Conservation (phyloP, 2,329 filamentous ascomycete species). For the Fusarium citri region DNA sequence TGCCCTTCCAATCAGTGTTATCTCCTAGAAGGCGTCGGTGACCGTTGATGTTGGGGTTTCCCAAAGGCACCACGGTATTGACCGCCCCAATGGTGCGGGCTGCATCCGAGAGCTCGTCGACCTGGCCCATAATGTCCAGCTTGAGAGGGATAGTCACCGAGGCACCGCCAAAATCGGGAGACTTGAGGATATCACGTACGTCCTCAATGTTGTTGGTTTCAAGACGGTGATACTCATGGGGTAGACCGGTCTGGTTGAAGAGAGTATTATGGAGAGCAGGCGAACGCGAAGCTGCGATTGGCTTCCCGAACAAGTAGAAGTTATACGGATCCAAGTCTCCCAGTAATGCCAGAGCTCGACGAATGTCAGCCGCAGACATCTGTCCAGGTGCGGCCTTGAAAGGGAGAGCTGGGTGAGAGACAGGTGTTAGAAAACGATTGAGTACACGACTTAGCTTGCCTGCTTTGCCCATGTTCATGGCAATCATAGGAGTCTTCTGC, state of each 20-base stretch:
- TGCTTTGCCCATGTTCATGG: slow-evolving; percentile 91
- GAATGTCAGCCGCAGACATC: slow-evolving; percentile 89
- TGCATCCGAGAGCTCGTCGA: slow-evolving; percentile 84
- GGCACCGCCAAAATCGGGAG: slow-evolving; percentile 85
- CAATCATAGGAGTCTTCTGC: slow-evolving; percentile 87
- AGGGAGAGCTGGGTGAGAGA: slow-evolving; percentile 88
- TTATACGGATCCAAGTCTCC: slow-evolving; percentile 80
- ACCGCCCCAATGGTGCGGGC: slow-evolving; percentile 89
- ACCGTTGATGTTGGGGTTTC: slow-evolving; percentile 51
- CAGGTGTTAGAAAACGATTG: slow-evolving; percentile 94
- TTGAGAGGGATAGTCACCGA: slow-evolving; percentile 98
- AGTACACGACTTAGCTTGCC: slow-evolving; percentile 92
- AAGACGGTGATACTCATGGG: slow-evolving; percentile 80
- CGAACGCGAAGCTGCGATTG: slow-evolving; percentile 84
- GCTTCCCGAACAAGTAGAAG: slow-evolving; percentile 90
- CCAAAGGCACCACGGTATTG: slow-evolving; percentile 85
- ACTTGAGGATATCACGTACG: slow-evolving; percentile 73
- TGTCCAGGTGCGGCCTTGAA: slow-evolving; percentile 96
- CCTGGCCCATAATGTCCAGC: slow-evolving; percentile 81
- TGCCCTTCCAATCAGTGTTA: slow-evolving; percentile 97
- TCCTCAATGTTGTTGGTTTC: slow-evolving; percentile 77
- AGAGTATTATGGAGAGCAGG: slow-evolving; percentile 91
- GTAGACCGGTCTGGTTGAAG: slow-evolving; percentile 80
- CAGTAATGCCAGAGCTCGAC: slow-evolving; percentile 79
- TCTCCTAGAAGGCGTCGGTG: slow-evolving; percentile 76